A percentile compares a stretch with the other conserved stretches of the same genome.
phyloP scores from a whole-genome alignment of 2,329 filamentous ascomycete species.

The Hypoxylon sp. region DNA sequence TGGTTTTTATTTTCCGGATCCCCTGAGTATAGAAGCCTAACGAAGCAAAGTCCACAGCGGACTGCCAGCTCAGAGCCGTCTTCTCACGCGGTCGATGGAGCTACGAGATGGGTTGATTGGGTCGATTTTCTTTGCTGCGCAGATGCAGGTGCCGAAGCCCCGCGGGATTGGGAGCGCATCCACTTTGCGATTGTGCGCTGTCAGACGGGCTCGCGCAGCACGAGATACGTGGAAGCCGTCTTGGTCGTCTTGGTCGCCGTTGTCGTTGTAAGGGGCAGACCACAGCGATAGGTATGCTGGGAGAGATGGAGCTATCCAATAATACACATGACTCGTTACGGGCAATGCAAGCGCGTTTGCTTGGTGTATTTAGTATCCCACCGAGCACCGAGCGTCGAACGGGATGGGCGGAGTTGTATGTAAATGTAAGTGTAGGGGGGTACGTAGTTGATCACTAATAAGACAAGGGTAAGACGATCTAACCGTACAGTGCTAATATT shows the following conservation, averaged over 20 bases:
- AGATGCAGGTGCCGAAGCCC: conserved; percentile 40
- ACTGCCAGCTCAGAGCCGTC: conserved; percentile 38
- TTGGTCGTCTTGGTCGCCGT: conserved; percentile 10
- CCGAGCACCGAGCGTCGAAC: conserved; percentile 23
- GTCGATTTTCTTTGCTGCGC: conserved; percentile 17
- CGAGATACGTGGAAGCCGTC: conserved; percentile 35
- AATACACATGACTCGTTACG: conserved; percentile 7
- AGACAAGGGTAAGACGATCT: conserved; percentile 19
- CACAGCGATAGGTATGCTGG: conserved; percentile 12
- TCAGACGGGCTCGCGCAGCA: conserved; percentile 32
- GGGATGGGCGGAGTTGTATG: conserved; percentile 14
- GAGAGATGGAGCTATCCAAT: conserved; percentile 16
- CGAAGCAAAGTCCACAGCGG: conserved; percentile 22
- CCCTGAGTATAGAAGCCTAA: conserved; percentile 24
- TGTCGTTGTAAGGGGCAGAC: conserved; percentile 14
- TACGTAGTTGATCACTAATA: conserved; percentile 9
- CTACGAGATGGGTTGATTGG: conserved; percentile 33
- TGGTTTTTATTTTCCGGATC: conserved; percentile 20
- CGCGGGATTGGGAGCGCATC: conserved; percentile 36
- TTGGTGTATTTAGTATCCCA: conserved; percentile 18
- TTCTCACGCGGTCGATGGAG: conserved; percentile 25
- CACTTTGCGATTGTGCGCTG: conserved; percentile 40
- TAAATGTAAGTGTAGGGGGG: neutral
- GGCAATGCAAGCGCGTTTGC: neutral
- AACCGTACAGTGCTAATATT: conserved; percentile 12